These are phyloP conservation scores for Penicillium atrosanguineum DNA, from an alignment of 495 filamentous ascomycete species.

Conservation along the genomic window DNA sequence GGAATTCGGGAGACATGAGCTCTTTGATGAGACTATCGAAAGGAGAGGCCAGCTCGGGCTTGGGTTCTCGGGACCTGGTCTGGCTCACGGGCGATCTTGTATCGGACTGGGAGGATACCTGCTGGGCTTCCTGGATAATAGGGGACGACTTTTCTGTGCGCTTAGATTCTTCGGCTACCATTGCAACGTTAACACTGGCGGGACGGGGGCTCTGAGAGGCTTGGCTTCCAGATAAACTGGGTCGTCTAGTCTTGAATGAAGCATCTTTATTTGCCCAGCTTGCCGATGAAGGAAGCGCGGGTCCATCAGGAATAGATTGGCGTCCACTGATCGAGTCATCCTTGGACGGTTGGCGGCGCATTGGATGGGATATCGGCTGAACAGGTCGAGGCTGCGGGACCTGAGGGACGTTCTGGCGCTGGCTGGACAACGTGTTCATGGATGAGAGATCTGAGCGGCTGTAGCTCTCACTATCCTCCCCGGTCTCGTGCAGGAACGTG, in stretches of 20 bases:
- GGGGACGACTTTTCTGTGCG: slow-evolving; percentile 34
- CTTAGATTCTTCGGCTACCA: slow-evolving; percentile 40
- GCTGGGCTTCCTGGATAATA: slow-evolving; percentile 24
- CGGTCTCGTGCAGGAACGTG: slow-evolving; percentile 96
- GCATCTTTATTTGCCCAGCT: slow-evolving; percentile 86
- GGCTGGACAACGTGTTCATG: slow-evolving; percentile 84
- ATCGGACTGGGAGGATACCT: slow-evolving; percentile 23
- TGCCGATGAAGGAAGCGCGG: slow-evolving; percentile 86
- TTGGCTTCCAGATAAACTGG: slow-evolving; percentile 75
- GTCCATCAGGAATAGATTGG: slow-evolving; percentile 61
- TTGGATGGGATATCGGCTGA: slow-evolving; percentile 62
- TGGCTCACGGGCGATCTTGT: slow-evolving; percentile 22
- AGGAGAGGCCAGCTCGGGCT: slow-evolving; percentile 29
- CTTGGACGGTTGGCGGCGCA: slow-evolving; percentile 70
- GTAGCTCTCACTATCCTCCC: slow-evolving; percentile 95
- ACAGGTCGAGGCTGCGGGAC: slow-evolving; percentile 28
- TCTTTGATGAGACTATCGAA: slow-evolving; percentile 51
- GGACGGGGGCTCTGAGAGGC: slow-evolving; percentile 78
- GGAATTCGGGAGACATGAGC: slow-evolving; percentile 55
- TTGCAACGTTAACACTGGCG: slow-evolving; percentile 56
- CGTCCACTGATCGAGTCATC: slow-evolving; percentile 65
- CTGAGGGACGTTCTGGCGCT: slow-evolving; percentile 48
- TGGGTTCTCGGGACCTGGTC: slow-evolving; percentile 11
- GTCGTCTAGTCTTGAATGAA: slow-evolving; percentile 62
- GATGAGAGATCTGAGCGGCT: slow-evolving; percentile 92